Evolutionary conservation across 2,329 filamentous ascomycete species (phyloP).

Genomic region (Chrysoporthe austroafricana): DNA sequence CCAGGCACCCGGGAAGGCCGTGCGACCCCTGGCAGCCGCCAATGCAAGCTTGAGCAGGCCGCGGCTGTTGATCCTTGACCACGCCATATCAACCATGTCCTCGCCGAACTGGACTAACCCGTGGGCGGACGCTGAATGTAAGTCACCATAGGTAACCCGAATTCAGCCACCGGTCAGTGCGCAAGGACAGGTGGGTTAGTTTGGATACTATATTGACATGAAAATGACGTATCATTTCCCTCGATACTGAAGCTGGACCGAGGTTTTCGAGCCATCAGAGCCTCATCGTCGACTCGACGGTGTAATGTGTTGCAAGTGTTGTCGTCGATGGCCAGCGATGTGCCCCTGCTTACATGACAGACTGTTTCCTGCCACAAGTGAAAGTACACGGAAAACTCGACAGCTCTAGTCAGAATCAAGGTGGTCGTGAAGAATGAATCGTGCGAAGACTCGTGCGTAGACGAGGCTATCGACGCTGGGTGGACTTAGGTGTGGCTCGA

Average conservation of each 20-base stretch:
- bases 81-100: neutral
- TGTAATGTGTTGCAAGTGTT: too few species aligned
- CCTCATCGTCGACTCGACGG: neutral
- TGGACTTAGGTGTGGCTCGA: neutral
- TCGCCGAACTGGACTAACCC: neutral
- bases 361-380: neutral
- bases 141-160: slow-evolving; percentile 2
- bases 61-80: neutral
- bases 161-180: slow-evolving; percentile 3
- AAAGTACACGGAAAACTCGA: neutral
- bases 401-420: neutral
- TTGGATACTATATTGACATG: neutral
- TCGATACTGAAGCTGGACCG: too few species aligned
- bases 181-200: slow-evolving; percentile 1
- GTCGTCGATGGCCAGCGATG: too few species aligned
- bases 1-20: neutral
- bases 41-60: neutral
- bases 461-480: neutral
- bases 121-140: neutral
- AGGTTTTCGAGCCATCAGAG: too few species aligned
- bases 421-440: neutral
- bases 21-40: slow-evolving; percentile 8
- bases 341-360: too few species aligned
- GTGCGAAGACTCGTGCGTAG: neutral
- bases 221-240: neutral